These are phyloP conservation scores for Alternaria angustiovoidea DNA, from an alignment of 2,329 filamentous ascomycete species.

Conservation along the genomic window DNA sequence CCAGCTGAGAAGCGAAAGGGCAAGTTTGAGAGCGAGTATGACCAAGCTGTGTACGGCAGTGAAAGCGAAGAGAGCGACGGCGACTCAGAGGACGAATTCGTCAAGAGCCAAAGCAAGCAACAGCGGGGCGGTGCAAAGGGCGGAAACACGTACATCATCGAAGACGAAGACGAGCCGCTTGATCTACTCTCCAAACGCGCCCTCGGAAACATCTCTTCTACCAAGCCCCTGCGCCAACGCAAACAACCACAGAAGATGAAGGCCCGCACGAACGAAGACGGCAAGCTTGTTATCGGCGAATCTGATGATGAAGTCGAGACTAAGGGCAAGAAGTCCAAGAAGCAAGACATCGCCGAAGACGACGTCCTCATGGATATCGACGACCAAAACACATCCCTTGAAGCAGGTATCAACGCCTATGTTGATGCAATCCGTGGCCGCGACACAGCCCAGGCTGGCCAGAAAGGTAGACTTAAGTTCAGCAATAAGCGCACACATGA, in stretches of 20 bases:
- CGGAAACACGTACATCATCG: conserved; percentile 82
- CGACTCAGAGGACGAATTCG: conserved; percentile 48
- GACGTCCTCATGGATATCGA: conserved; percentile 68
- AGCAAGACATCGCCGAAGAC: conserved; percentile 44
- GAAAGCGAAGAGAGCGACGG: conserved; percentile 64
- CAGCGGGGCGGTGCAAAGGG: conserved; percentile 52
- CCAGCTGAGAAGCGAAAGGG: conserved; percentile 56
- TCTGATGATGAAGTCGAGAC: conserved; percentile 49
- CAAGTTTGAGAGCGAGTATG: conserved; percentile 90
- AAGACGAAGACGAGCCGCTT: conserved; percentile 92
- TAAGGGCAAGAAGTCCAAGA: conserved; percentile 47
- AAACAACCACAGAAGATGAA: conserved; percentile 56
- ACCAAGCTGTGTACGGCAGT: conserved; percentile 88
- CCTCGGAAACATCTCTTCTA: conserved; percentile 91
- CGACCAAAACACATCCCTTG: conserved; percentile 55
- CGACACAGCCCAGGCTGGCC: conserved; percentile 65
- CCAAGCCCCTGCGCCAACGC: conserved; percentile 75
- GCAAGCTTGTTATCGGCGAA: conserved; percentile 78
- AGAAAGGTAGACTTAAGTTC: conserved; percentile 68
- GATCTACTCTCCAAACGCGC: conserved; percentile 90
- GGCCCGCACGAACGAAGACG: conserved; percentile 70
- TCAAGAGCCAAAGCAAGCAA: conserved; percentile 43
- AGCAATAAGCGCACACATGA: conserved; percentile 58
- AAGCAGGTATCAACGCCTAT: conserved; percentile 67
- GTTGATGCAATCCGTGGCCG: conserved; percentile 67